Percentiles rank a stretch among this genome's conserved stretches.
Conservation (phyloP, 495 filamentous ascomycete species). For the Tuber umbilicatum region DNA sequence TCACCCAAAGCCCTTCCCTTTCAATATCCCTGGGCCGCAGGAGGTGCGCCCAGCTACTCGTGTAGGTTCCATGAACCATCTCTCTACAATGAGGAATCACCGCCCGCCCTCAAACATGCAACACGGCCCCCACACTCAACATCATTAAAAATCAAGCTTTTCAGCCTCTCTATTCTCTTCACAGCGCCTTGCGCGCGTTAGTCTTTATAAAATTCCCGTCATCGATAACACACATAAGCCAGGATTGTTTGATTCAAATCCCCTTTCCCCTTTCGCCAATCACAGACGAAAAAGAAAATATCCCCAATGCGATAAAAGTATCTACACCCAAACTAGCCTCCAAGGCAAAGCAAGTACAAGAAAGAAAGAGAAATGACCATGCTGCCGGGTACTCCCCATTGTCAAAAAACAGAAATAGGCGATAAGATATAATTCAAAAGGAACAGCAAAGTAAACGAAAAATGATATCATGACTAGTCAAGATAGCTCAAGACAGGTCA, state of each 20-base stretch:
- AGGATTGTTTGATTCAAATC: background rate
- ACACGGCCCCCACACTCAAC: background rate
- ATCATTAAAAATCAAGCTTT: background rate
- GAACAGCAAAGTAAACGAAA: background rate
- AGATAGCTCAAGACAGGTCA: constrained; percentile 64
- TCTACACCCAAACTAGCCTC: background rate
- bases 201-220: background rate
- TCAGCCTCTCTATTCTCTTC: background rate
- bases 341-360: background rate
- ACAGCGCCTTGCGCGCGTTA: background rate
- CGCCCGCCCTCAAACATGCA: background rate
- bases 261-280: background rate
- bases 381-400: background rate
- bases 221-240: background rate
- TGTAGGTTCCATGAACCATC: background rate
- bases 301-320: background rate
- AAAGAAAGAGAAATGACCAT: constrained; percentile 1
- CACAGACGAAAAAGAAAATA: background rate
- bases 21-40: background rate
- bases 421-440: constrained; percentile 1
- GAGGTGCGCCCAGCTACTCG: background rate
- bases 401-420: background rate
- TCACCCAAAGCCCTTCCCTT: background rate
- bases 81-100: background rate
- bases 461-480: background rate